Conservation (phyloP, 306 rosid species). For the Castanea mollissima region DNA sequence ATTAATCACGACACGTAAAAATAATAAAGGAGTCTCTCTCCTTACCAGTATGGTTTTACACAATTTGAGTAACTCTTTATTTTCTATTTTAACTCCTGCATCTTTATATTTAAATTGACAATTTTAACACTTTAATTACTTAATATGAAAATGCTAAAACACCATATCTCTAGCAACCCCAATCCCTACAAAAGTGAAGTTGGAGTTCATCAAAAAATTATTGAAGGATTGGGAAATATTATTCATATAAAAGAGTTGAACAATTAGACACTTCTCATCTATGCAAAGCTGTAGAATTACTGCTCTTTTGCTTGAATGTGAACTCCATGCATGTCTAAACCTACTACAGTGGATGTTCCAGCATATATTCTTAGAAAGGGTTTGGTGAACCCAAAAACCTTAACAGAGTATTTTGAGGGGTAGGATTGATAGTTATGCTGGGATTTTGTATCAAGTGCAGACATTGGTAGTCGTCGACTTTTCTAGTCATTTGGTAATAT, state of each 20-base stretch:
- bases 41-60: too few relatives aligned
- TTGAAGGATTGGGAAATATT: neutral
- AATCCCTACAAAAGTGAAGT: conserved; percentile 26
- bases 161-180: neutral
- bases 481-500: too few relatives aligned
- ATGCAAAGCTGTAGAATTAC: conserved; percentile 28
- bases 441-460: neutral
- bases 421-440: neutral
- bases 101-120: too few relatives aligned
- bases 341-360: neutral
- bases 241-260: conserved; percentile 1
- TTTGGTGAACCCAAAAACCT: conserved; percentile 1
- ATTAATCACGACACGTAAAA: too few relatives aligned
- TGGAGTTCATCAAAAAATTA: neutral
- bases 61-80: too few relatives aligned
- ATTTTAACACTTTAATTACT: too few relatives aligned
- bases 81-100: too few relatives aligned
- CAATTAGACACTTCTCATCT: conserved; percentile 23
- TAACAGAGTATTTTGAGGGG: neutral
- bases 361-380: conserved; percentile 3
- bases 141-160: too few relatives aligned
- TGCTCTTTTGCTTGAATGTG: neutral
- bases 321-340: neutral
- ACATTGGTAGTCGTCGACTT: too few relatives aligned
- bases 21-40: too few relatives aligned